Percentiles rank a stretch among this genome's conserved stretches.
These are phyloP conservation scores for Ormosia emarginata DNA, from an alignment of 306 rosid species.

Conservation along the genomic window DNA sequence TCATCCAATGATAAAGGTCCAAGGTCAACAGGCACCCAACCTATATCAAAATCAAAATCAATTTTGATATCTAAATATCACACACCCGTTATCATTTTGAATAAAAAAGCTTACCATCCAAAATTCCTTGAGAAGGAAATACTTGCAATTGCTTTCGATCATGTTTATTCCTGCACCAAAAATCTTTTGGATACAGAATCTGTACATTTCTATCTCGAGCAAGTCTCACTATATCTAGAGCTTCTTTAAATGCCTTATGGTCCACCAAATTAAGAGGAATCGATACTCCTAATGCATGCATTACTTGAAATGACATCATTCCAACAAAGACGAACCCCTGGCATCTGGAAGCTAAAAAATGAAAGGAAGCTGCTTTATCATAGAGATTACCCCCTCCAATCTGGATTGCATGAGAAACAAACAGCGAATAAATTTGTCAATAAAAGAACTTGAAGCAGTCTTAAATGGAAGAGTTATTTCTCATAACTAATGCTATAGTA, in stretches of 20 bases:
- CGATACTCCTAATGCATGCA: conserved; percentile 65
- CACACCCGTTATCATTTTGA: neutral
- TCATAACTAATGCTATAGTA: conserved; percentile 12
- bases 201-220: conserved; percentile 46
- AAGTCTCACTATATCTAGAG: conserved; percentile 51
- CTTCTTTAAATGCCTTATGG: conserved; percentile 43
- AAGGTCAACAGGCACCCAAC: conserved; percentile 81
- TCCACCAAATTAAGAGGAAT: conserved; percentile 59
- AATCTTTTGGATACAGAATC: conserved; percentile 74
- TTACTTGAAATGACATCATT: conserved; percentile 87
- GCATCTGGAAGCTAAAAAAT: conserved; percentile 66
- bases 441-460: neutral
- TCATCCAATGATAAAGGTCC: conserved; percentile 74
- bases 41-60: conserved; percentile 40
- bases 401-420: conserved; percentile 46
- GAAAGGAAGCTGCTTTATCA: conserved; percentile 71
- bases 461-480: conserved; percentile 2
- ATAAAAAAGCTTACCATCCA: conserved; percentile 55
- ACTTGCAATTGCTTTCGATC: conserved; percentile 45
- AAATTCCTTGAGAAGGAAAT: conserved; percentile 58
- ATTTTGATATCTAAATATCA: neutral
- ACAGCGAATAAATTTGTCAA: neutral
- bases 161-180: conserved; percentile 62
- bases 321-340: conserved; percentile 80
- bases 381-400: conserved; percentile 74